Conservation (phyloP, 148 eudicot genomes). For the Cornus suecica region DNA sequence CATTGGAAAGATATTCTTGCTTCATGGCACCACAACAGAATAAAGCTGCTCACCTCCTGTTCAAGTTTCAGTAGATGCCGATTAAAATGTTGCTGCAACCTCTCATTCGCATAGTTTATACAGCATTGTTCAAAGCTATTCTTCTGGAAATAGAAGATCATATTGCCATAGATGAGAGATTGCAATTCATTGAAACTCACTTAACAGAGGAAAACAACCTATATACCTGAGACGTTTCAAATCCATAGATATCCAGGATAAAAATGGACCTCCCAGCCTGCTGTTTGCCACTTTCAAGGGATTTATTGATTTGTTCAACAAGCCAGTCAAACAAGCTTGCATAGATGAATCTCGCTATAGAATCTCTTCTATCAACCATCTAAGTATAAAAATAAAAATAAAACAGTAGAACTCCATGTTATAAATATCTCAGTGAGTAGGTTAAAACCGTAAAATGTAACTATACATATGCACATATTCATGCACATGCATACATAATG, state of each 20-base stretch:
- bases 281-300: constrained; percentile 60
- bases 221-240: constrained; percentile 90
- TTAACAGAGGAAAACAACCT: neutral
- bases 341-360: constrained; percentile 81
- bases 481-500: no score
- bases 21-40: neutral
- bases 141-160: constrained; percentile 49
- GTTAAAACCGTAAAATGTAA: neutral
- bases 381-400: constrained; percentile 27
- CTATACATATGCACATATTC: neutral
- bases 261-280: constrained; percentile 76
- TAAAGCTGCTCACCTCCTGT: constrained; percentile 62
- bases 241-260: constrained; percentile 94
- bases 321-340: constrained; percentile 93
- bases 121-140: constrained; percentile 95
- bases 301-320: constrained; percentile 66
- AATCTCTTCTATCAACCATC: constrained; percentile 88
- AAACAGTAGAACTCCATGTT: constrained; percentile 4
- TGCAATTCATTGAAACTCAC: neutral
- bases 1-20: neutral
- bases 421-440: neutral
- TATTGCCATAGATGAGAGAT: constrained; percentile 4
- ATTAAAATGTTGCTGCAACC: constrained; percentile 91
- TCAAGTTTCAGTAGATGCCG: constrained; percentile 91
- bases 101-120: constrained; percentile 96